These are phyloP conservation scores for Yamadazyma kanchanaburiensis DNA, from an alignment of 1,139 yeast genomes.

Conservation along the genomic window DNA sequence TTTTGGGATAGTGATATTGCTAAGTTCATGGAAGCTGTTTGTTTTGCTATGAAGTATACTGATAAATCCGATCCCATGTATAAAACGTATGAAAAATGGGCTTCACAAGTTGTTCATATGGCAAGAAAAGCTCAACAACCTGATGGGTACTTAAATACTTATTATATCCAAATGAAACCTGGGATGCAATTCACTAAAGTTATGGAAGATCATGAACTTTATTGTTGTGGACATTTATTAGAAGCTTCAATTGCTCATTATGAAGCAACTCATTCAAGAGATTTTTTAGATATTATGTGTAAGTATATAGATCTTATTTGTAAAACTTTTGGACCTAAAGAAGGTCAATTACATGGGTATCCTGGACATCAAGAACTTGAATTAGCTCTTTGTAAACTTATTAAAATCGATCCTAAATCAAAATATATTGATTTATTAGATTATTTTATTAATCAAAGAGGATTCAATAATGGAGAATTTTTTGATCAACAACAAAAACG, in stretches of 20 bases:
- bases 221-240: slow-evolving; percentile 20
- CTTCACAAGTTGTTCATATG: slow-evolving; percentile 15
- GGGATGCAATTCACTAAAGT: slow-evolving; percentile 15
- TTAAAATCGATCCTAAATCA: slow-evolving; percentile 13
- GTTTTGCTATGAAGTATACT: slow-evolving; percentile 16
- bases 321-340: slow-evolving; percentile 14
- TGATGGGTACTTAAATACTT: slow-evolving; percentile 20
- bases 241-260: slow-evolving; percentile 20
- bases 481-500: slow-evolving; percentile 13
- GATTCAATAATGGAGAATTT: slow-evolving; percentile 15
- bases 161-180: slow-evolving; percentile 18
- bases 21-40: slow-evolving; percentile 18
- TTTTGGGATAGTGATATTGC: slow-evolving; percentile 24
- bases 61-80: slow-evolving; percentile 8
- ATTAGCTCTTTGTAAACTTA: slow-evolving; percentile 17
- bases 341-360: slow-evolving; percentile 16
- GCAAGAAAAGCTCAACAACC: slow-evolving; percentile 17
- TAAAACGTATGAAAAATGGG: slow-evolving; percentile 12
- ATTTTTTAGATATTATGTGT: slow-evolving; percentile 14
- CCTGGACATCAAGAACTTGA: slow-evolving; percentile 24
- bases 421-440: slow-evolving; percentile 14
- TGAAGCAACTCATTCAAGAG: slow-evolving; percentile 14
- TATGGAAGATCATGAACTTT: slow-evolving; percentile 17
- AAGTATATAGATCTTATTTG: slow-evolving; percentile 16
- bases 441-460: slow-evolving; percentile 19